A percentile compares a stretch with the other conserved stretches of the same genome.
Conservation (phyloP, 2,329 filamentous ascomycete species). For the Coniochaeta ligniaria region DNA sequence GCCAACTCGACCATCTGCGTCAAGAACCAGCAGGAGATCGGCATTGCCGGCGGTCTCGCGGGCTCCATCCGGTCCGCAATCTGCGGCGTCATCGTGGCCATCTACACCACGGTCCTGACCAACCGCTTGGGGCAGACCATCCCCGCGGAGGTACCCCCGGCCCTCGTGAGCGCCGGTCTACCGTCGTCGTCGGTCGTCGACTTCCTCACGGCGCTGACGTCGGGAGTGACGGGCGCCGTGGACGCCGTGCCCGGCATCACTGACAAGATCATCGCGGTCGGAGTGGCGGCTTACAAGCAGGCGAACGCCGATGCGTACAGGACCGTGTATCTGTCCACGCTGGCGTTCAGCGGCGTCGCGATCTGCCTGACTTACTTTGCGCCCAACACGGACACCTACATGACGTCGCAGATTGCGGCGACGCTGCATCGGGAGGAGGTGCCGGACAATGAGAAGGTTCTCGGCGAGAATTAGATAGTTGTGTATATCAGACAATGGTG, state of each 20-base stretch:
- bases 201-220: conserved; percentile 17
- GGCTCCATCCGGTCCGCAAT: conserved; percentile 15
- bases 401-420: conserved; percentile 9
- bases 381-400: conserved; percentile 8
- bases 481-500: not conserved
- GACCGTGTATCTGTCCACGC: conserved; percentile 20
- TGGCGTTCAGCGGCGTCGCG: conserved; percentile 19
- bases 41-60: conserved; percentile 17
- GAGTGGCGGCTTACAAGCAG: conserved; percentile 17
- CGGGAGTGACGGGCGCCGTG: conserved; percentile 8
- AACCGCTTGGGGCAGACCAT: conserved; percentile 17
- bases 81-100: conserved; percentile 13
- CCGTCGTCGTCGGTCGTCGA: conserved; percentile 15
- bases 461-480: not conserved
- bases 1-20: conserved; percentile 16
- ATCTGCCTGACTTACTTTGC: conserved; percentile 10
- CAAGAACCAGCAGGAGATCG: conserved; percentile 19
- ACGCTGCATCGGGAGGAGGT: conserved; percentile 5
- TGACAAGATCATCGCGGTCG: conserved; percentile 16
- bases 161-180: conserved; percentile 19
- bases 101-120: conserved; percentile 21
- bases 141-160: conserved; percentile 16
- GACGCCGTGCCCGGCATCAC: conserved; percentile 17
- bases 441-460: not conserved
- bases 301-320: conserved; percentile 20